phyloP scores from a whole-genome alignment of 257 asterid species.

The Anisodus tanguticus region DNA sequence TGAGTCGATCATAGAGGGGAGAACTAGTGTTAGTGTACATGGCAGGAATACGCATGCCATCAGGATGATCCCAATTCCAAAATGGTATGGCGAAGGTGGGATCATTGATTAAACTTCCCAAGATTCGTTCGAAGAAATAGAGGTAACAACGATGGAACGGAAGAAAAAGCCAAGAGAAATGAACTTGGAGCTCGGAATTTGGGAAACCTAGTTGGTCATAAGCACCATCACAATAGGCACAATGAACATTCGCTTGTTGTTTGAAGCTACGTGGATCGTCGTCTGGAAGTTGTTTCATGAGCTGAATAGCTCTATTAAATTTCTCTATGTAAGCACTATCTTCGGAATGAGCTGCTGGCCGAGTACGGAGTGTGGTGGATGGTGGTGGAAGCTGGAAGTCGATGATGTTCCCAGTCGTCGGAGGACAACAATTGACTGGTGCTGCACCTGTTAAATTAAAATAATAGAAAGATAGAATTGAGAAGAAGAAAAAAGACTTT shows the following conservation, averaged over 20 bases:
- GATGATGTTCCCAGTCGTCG: conserved; percentile 40
- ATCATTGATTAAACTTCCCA: conserved; percentile 66
- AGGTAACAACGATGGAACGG: conserved; percentile 76
- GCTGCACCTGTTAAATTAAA: conserved; percentile 44
- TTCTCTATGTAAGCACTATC: conserved; percentile 58
- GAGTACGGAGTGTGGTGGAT: conserved; percentile 45
- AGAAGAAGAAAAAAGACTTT: not conserved
- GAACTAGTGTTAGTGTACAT: conserved; percentile 56
- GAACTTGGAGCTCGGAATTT: conserved; percentile 75
- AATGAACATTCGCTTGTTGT: conserved; percentile 80
- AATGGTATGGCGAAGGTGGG: conserved; percentile 75
- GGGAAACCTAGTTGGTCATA: conserved; percentile 82
- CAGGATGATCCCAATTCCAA: conserved; percentile 82
- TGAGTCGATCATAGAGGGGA: conserved; percentile 57
- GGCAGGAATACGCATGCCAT: conserved; percentile 65
- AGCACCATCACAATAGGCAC: conserved; percentile 89
- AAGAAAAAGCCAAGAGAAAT: conserved; percentile 72
- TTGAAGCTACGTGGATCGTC: conserved; percentile 80
- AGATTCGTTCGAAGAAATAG: conserved; percentile 72
- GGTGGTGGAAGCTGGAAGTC: conserved; percentile 61
- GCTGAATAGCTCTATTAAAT: conserved; percentile 57
- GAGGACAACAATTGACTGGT: conserved; percentile 81
- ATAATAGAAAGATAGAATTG: not conserved
- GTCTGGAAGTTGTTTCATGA: conserved; percentile 80
- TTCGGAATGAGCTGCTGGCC: conserved; percentile 79